Base-by-base conservation (phyloP, 1,284 basidiomycete species). In the Ustilago esculenta region DNA sequence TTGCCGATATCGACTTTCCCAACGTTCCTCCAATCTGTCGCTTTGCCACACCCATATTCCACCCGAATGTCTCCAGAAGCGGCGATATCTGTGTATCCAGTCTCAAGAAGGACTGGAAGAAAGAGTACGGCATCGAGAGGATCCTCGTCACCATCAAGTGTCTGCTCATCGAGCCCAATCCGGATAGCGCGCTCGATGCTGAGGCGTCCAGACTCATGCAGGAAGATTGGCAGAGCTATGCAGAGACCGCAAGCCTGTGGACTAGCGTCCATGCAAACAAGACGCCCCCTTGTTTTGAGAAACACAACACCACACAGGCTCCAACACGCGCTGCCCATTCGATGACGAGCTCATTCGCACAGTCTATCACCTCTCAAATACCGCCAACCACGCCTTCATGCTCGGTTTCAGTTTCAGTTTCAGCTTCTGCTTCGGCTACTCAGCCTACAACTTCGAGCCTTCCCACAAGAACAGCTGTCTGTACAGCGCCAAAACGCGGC, bases 21-120 rank as follows among this genome's bases (percentile, higher is more conserved):
- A 44, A 23, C 12, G 35, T 25, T 5, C 72, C 74, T 3, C 74
- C 73, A 0, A 46, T 25, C 1, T 67, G 54, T 32, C 43, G 35
- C 1, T 72, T 63, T 34, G 43, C 34, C n/a, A 67, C 69, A 10
- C 50, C 48, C 93, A 94, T 98, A 63, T 97, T 97, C 84, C 94
- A 97, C 78, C 94, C 94, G 0, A 97, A 98, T 78, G 92, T 97
- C 24, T 94, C 92, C 0, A 86, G 87, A 25, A 81, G 86, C 0
- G 94, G 94, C 27, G 94, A 96, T 83, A 98, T 98, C 73, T 98
- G 94, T 83, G 94, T 97, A 10, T 94, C 94, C 83, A 97, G 93
- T 5, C 85, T 98, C 24, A 97, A 97, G 85, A 97, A 96, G 83
- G 92, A 94, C 76, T 97, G 94, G 94, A 89, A 92, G 81, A 87